Percentiles rank a stretch among this genome's conserved stretches.
phyloP scores from a whole-genome alignment of 768 basidiomycete genomes.

The Austroboletus eburneus region DNA sequence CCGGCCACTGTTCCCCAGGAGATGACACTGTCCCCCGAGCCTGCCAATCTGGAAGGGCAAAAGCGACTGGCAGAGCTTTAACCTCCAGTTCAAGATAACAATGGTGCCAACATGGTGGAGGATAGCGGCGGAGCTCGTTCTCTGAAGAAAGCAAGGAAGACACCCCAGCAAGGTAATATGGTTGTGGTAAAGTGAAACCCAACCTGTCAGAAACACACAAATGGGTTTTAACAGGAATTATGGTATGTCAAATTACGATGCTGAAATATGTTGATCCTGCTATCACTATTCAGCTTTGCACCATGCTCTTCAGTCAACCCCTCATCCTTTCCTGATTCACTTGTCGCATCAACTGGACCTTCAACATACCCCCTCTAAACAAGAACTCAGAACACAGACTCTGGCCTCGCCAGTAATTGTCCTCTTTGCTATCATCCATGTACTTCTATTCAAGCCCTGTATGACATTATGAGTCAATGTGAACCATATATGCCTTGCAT shows the following conservation, averaged over 20 bases:
- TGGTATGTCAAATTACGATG: background rate
- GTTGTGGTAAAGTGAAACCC: background rate
- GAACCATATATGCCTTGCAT: background rate
- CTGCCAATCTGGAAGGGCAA: background rate
- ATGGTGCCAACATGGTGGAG: background rate
- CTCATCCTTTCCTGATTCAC: background rate
- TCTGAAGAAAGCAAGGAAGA: constrained; percentile 1
- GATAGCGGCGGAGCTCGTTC: background rate
- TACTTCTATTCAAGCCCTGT: background rate
- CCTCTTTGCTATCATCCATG: background rate
- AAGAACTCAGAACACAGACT: background rate
- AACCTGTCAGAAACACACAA: background rate
- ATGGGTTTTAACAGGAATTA: background rate
- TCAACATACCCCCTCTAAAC: background rate
- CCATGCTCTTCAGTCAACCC: background rate
- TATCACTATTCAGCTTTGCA: no score
- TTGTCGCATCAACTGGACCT: background rate
- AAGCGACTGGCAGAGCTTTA: background rate
- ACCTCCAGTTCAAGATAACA: background rate
- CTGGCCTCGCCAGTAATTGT: background rate
- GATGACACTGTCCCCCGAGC: background rate
- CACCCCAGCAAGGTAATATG: background rate
- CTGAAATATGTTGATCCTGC: background rate
- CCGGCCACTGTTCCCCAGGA: background rate
- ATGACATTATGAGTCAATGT: background rate